Evolutionary conservation across 495 filamentous ascomycete genomes (phyloP).

Genomic region (Podospora australis): DNA sequence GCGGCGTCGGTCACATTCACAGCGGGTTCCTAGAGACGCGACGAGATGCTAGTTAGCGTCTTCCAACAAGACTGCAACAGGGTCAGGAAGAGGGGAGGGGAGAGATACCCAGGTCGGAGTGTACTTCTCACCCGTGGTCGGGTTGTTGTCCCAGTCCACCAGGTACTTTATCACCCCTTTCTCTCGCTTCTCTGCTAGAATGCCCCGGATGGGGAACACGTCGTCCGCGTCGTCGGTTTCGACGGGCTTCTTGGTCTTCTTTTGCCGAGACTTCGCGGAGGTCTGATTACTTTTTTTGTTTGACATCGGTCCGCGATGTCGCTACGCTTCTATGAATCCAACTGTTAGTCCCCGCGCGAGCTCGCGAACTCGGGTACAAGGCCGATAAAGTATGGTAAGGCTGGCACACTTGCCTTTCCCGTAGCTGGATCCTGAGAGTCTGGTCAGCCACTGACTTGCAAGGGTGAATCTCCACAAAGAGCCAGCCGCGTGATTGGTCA

Average conservation of each 20-base stretch:
- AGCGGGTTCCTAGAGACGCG: constrained; percentile 29
- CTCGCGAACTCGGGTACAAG: background rate
- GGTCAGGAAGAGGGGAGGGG: background rate
- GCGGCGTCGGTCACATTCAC: constrained; percentile 27
- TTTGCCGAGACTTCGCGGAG: background rate
- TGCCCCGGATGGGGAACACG: constrained; percentile 24
- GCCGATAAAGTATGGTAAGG: background rate
- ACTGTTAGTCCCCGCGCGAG: background rate
- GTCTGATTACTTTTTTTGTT: background rate
- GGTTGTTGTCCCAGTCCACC: constrained; percentile 37
- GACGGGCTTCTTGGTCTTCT: background rate
- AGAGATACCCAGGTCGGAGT: constrained; percentile 36
- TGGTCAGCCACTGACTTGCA: background rate
- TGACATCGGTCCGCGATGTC: background rate
- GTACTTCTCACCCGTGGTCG: constrained; percentile 28
- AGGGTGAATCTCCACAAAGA: too few species aligned
- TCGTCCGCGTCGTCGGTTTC: constrained; percentile 9
- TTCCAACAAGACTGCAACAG: background rate
- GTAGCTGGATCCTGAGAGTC: background rate
- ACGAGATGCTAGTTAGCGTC: constrained; percentile 4
- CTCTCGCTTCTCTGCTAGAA: constrained; percentile 32
- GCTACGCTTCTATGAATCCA: too few species aligned
- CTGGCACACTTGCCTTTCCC: too few species aligned
- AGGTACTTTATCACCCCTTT: constrained; percentile 26
- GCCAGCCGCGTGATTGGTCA: background rate